Evolutionary conservation across 768 basidiomycete species (phyloP), one percentile per base, ranked within the genome.

Genomic region (Termitomyces sp.): DNA sequence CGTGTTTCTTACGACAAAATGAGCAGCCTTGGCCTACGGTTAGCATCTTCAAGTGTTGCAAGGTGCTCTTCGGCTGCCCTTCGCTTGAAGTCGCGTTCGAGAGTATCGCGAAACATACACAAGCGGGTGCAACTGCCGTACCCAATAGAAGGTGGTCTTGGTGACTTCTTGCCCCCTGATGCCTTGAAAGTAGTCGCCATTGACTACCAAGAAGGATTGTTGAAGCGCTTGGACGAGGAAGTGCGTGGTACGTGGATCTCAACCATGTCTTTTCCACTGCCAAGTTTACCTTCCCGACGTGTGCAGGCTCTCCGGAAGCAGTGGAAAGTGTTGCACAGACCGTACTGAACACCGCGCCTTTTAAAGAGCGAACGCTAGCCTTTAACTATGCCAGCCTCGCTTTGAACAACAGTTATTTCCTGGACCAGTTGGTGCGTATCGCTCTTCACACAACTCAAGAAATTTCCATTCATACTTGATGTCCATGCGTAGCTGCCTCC

Each of bases 381-480:
- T 98, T 95, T 73, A 96, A 91, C 72, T 94, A 95, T 67, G 94
- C 95, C 4, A 89, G 89, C 62, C 82, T 93, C 47, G 92, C 96
- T 5, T 76, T 98, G 60, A 99, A 98, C 76, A 98, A 97, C 72
- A 86, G 87, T 64, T 98, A 93, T 82, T 98, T 98, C 80, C 81
- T 99, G 30, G 82, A 91, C 63, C 80, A 79, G 57, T 79, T 99
- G 39, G 96, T 98, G 70, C 52, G 93, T 80, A 40, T 26, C 22
- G 26, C 50, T 52, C 37, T 22, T 50, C 54, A 51, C 34, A 14
- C 26, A 49, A 58, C 43, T 20, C 12, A 20, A 39, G 42, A 30
- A 52, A 14, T 5, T 27, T 20, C 12, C 37, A 30, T 64, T 59
- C 22, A 50, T 56, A 22, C 33, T 60, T 43, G 36, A 60, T 54